Conservation (phyloP, 192 early-diverging fungal genomes). For the Hyaloraphidium curvatum region DNA sequence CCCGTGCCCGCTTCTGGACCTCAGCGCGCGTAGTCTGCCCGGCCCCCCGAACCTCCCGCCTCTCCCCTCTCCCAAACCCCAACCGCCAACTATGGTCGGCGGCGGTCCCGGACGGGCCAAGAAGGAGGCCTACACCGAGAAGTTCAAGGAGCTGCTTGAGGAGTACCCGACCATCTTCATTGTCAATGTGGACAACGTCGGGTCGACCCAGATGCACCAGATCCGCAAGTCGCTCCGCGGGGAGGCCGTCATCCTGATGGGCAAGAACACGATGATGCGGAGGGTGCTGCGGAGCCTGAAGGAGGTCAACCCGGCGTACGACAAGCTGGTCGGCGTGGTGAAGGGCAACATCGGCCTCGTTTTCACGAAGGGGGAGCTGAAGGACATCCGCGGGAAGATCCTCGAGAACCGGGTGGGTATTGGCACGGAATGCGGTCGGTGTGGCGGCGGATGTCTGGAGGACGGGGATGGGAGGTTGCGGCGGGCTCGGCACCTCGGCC, state of each 20-base stretch:
- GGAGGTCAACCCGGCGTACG: conserved; percentile 61
- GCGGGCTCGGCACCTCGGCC: no score
- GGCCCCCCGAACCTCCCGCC: no score
- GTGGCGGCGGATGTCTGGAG: no score
- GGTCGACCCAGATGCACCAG: conserved; percentile 99
- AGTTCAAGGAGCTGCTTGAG: conserved; percentile 73
- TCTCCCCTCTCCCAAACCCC: no score
- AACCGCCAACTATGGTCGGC: no score
- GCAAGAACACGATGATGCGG: conserved; percentile 99
- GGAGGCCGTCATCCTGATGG: conserved; percentile 87
- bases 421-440: no score
- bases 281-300: conserved; percentile 34
- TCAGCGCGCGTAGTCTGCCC: no score
- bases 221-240: conserved; percentile 82
- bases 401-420: conserved; percentile 67
- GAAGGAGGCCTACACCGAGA: conserved; percentile 90
- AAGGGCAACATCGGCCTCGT: conserved; percentile 97
- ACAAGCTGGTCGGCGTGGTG: conserved; percentile 66
- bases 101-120: conserved; percentile 44
- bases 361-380: conserved; percentile 97
- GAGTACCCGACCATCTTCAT: conserved; percentile 96
- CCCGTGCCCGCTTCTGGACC: no score
- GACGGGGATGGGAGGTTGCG: no score
- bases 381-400: conserved; percentile 80
- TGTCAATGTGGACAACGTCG: conserved; percentile 99